Base-by-base conservation (phyloP, 2,329 filamentous ascomycete genomes). In the Akanthomyces muscarius region DNA sequence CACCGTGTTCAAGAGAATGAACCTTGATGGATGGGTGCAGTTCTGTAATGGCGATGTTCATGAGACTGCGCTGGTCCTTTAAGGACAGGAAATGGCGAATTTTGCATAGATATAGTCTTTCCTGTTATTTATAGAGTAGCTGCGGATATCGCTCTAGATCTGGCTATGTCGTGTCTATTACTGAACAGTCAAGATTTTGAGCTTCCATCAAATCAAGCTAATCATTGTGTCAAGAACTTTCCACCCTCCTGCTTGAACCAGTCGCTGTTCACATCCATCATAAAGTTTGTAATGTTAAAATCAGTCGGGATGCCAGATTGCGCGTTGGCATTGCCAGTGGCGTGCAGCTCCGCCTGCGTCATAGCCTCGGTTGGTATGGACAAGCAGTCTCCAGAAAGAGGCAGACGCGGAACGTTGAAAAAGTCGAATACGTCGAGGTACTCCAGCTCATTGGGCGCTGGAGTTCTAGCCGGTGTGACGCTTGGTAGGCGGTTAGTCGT, bases 401-500 rank as follows among this genome's bases (percentile, higher is more conserved):
- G 83, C 28, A 97, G 78, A 21, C 92, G 81, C 1, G 93, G 93
- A 62, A 96, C 87, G 72, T 97, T 97, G 81, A 97, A 97, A 72
- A 96, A 97, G 69, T 95, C 91, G 72, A 97, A 97, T 0, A 97
- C 90, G 69, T 97, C 92, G 3, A 97, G 80, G 72, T 96, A 96
- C 72, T 96, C 93, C 4, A 97, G 80, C 71, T 96, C 92, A 68
- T 95, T 91, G 1, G 89, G 85, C 11, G 87, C 89, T 0, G 91
- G 90, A 36, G 88, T 89, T 66, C 86, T 83, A 1, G 84, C 83
- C 1, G 87, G 86, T 0, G 87, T 88, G 25, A 80, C 76, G 68
- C 80, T 84, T 3, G 81, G 77, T 51, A 83, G 68, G 3, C 82
- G 77, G 59, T 79, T 82, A 16, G 76, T 73, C 1, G 70, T 73